These are phyloP conservation scores for barley (Hordeum vulgare) DNA, from an alignment of 176 grass and related monocot genomes.

Conservation along the genomic window MorexV3_pseudomolecules_assembly NC_058523.1:311849699-311850198, in stretches of 20 bases:
- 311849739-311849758: no score
- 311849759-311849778: no score
- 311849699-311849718: no score
- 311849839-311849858: no score
- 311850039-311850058: slow-evolving; percentile 59
- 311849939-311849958: slow-evolving; percentile 23
- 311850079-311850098: slow-evolving; percentile 71
- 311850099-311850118: slow-evolving; percentile 90
- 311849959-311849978: neutral
- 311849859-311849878: no score
- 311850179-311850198: neutral
- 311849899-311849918: slow-evolving; percentile 73
- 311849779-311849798: no score
- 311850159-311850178: neutral
- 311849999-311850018: neutral
- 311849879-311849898: no score
- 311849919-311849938: slow-evolving; percentile 62
- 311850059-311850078: slow-evolving; percentile 67
- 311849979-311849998: neutral
- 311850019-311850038: neutral
- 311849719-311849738: no score
- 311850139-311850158: slow-evolving; percentile 60
- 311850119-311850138: slow-evolving; percentile 49
- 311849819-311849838: no score
- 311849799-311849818: no score